Percentiles rank a stretch among this genome's conserved stretches.
Evolutionary conservation across 495 filamentous ascomycete genomes (phyloP).

Genomic region (Halenospora varia): DNA sequence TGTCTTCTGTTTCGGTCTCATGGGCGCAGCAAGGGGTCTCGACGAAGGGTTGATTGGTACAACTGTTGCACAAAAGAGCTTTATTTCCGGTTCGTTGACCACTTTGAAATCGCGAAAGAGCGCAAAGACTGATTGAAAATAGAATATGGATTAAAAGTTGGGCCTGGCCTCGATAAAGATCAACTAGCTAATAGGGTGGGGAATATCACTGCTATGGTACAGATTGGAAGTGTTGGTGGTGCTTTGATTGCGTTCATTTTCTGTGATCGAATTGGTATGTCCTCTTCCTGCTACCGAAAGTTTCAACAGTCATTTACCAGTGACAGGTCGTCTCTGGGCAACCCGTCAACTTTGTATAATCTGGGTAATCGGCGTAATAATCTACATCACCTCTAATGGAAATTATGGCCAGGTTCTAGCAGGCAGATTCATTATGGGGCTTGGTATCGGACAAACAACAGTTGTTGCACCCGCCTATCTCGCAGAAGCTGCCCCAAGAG

Average conservation of each 20-base stretch:
- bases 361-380: slow-evolving; percentile 64
- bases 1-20: slow-evolving; percentile 62
- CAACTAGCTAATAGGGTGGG: slow-evolving; percentile 56
- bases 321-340: slow-evolving; percentile 53
- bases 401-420: slow-evolving; percentile 61
- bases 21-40: slow-evolving; percentile 67
- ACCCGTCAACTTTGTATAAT: slow-evolving; percentile 61
- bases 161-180: too few relatives aligned
- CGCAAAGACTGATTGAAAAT: too few relatives aligned
- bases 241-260: slow-evolving; percentile 60
- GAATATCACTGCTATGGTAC: slow-evolving; percentile 71
- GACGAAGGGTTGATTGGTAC: slow-evolving; percentile 70
- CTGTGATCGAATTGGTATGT: slow-evolving; percentile 59
- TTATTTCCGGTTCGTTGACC: slow-evolving; percentile 40
- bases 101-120: slow-evolving; percentile 57
- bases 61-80: slow-evolving; percentile 60
- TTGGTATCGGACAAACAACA: slow-evolving; percentile 60
- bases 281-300: too few relatives aligned
- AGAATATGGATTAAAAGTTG: slow-evolving; percentile 44
- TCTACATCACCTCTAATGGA: slow-evolving; percentile 62
- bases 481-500: slow-evolving; percentile 57
- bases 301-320: background rate
- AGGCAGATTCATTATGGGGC: slow-evolving; percentile 62
- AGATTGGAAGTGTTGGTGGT: slow-evolving; percentile 63
- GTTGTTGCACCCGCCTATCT: slow-evolving; percentile 61